Evolutionary conservation across 2,329 filamentous ascomycete species (phyloP).

Genomic region (Cryphonectria japonica): DNA sequence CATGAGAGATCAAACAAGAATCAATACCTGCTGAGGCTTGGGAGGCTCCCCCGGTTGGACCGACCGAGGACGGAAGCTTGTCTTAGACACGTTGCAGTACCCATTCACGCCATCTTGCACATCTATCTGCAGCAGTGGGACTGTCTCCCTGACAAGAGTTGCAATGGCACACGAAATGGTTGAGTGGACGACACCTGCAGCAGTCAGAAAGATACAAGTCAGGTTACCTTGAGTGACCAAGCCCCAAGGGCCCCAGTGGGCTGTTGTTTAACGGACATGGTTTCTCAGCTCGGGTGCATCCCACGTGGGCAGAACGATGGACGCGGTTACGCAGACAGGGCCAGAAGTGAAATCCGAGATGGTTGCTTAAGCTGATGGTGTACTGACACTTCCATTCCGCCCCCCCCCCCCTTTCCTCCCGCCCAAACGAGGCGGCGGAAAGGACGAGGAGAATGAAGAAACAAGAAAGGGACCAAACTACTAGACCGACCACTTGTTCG

Average conservation of each 20-base stretch:
- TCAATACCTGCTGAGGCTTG: neutral
- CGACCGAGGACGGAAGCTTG: neutral
- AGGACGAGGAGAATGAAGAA: neutral
- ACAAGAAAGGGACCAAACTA: neutral
- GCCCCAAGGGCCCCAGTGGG: neutral
- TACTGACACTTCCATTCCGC: neutral
- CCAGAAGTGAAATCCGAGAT: neutral
- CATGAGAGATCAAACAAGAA: neutral
- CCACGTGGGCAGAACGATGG: conserved; percentile 15
- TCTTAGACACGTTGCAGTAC: neutral
- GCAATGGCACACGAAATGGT: neutral
- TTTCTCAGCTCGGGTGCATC: neutral
- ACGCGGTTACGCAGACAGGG: neutral
- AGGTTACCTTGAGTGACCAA: neutral
- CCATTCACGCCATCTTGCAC: neutral
- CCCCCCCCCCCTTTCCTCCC: neutral
- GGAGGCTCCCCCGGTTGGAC: neutral
- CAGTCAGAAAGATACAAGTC: neutral
- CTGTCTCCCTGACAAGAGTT: neutral
- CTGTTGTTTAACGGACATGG: neutral
- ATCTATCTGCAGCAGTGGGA: neutral
- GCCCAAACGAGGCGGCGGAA: neutral
- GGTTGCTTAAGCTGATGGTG: neutral
- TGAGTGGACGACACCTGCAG: neutral
- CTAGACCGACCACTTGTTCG: neutral